Evolutionary conservation across 2,329 filamentous ascomycete genomes (phyloP), one percentile per base, ranked within the genome.

Genomic region (Samsoniella hepiali): DNA sequence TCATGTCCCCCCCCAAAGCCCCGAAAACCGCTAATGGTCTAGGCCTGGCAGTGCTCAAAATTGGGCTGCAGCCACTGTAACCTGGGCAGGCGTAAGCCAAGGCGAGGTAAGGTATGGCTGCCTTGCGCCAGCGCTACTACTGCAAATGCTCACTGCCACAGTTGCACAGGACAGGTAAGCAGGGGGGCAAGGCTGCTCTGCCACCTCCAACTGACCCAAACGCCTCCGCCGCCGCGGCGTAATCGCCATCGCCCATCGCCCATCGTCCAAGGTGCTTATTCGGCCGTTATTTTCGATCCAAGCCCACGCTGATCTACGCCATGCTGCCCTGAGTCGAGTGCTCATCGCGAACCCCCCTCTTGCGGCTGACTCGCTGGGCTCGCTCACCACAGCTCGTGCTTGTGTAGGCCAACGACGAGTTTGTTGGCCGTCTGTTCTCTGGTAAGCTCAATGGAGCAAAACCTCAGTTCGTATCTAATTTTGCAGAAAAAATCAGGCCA

Each of bases 221-320:
- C 42, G 56, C 32, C 32, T 34, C 27, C 8, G 17, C 29, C 32
- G 36, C 47, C 47, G n/a, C 9, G 13, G n/a, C 22, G 22, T 22
- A 22, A 42, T 32, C 17, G 22, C 36, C 53, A 56, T 56, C 53
- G 53, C 17, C 40, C 57, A 60, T 60, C 32, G 56, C 44, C 31
- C 56, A 49, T 29, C 42, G 32, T 47, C 55, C 27, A 31, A 22
- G 22, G 22, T 22, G 22, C 22, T 22, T 22, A 22, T 22, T 22
- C 22, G 11, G 34, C 58, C 47, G 49, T 60, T 40, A 2, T 40
- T 32, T 11, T 13, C 32, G 58, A 60, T 60, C 47, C 29, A 53
- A 60, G 45, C 36, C 38, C 38, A 42, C 38, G 36, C 27, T 44
- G 49, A 45, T 38, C 22, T 34, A 53, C 22, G 44, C 58, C 27